These are phyloP conservation scores for Clarireedia hainanense DNA, from an alignment of 2,329 filamentous ascomycete genomes.

Conservation along the genomic window DNA sequence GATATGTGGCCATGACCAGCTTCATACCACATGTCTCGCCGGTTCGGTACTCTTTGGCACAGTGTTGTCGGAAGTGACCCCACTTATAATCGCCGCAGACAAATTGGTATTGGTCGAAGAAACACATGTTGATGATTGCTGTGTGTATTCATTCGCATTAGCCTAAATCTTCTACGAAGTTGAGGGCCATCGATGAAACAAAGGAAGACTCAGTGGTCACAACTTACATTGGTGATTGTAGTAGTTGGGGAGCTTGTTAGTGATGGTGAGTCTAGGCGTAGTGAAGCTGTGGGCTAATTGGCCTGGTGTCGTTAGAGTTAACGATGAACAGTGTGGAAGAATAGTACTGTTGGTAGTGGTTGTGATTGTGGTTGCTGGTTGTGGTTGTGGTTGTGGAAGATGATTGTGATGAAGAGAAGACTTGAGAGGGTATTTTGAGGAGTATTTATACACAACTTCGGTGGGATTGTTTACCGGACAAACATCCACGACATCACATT, in stretches of 20 bases:
- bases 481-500: slow-evolving; percentile 5
- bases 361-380: not conserved
- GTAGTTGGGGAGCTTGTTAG: not conserved
- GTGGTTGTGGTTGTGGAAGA: slow-evolving; percentile 10
- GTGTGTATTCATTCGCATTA: slow-evolving; percentile 14
- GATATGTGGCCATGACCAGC: slow-evolving; percentile 69
- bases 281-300: not conserved
- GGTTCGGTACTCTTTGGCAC: slow-evolving; percentile 88
- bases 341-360: not conserved
- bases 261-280: no score
- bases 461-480: slow-evolving; percentile 5
- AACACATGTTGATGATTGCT: slow-evolving; percentile 64
- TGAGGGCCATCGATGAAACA: slow-evolving; percentile 16
- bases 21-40: slow-evolving; percentile 95
- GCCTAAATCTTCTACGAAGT: slow-evolving; percentile 7
- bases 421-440: slow-evolving; percentile 8
- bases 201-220: not conserved
- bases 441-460: slow-evolving; percentile 22
- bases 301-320: slow-evolving; percentile 4
- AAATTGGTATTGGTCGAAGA: slow-evolving; percentile 86
- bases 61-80: slow-evolving; percentile 88
- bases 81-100: slow-evolving; percentile 88
- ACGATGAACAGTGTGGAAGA: not conserved
- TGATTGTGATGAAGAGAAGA: slow-evolving; percentile 19
- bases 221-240: slow-evolving; percentile 22